Percentiles rank a stretch among this genome's conserved stretches.
These are phyloP conservation scores for Pouteria campechiana DNA, from an alignment of 179 eudicot genomes.

Conservation along the genomic window DNA sequence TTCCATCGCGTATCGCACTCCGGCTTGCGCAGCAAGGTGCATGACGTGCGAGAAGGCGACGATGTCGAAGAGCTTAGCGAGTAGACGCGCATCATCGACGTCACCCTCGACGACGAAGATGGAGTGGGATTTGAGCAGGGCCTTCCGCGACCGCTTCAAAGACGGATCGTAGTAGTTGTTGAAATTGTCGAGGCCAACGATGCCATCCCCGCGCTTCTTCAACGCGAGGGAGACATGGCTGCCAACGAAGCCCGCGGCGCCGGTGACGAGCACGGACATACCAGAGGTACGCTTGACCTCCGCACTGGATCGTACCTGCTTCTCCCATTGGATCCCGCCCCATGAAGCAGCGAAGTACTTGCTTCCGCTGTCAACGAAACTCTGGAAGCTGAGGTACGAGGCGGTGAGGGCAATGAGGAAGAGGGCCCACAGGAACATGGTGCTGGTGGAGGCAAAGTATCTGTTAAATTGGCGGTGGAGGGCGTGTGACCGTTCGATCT, in stretches of 20 bases:
- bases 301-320: slow-evolving; percentile 45
- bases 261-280: slow-evolving; percentile 34
- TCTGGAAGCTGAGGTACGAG: slow-evolving; percentile 46
- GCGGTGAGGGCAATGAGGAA: slow-evolving; percentile 53
- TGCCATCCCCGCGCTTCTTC: slow-evolving; percentile 39
- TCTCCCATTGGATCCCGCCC: slow-evolving; percentile 67
- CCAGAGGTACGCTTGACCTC: slow-evolving; percentile 32
- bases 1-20: slow-evolving; percentile 38
- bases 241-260: slow-evolving; percentile 45
- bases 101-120: slow-evolving; percentile 36
- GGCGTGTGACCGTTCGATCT: slow-evolving; percentile 21
- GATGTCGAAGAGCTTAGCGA: slow-evolving; percentile 23
- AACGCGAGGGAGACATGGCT: slow-evolving; percentile 29
- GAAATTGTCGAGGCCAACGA: slow-evolving; percentile 41
- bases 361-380: slow-evolving; percentile 56
- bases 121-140: slow-evolving; percentile 3
- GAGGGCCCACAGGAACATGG: slow-evolving; percentile 56
- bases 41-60: slow-evolving; percentile 34
- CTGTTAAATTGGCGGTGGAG: slow-evolving; percentile 34
- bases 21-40: slow-evolving; percentile 50
- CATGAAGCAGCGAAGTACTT: slow-evolving; percentile 31
- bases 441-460: slow-evolving; percentile 50
- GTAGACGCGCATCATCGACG: slow-evolving; percentile 22
- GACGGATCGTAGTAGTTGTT: slow-evolving; percentile 33
- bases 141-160: slow-evolving; percentile 16